Percentiles rank a stretch among this genome's conserved stretches.
Evolutionary conservation across 225 moss, liverwort and hornwort genomes (phyloP).

Genomic region (Marchantia polymorpha): DNA sequence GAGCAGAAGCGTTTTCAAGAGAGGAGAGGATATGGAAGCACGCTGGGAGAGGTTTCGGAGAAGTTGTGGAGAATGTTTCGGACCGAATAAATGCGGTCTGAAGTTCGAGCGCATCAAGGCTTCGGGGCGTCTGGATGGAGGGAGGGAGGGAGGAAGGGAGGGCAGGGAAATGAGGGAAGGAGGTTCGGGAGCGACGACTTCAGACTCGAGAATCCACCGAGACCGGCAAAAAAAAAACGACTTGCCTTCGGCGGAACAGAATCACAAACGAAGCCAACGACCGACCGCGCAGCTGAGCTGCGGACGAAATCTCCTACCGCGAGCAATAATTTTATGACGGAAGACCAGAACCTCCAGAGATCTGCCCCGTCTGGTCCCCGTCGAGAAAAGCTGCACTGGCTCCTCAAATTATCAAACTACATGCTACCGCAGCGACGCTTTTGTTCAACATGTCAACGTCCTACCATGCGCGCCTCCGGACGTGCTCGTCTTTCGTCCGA

Average conservation of each 20-base stretch:
- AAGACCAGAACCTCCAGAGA: not conserved
- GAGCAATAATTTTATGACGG: not conserved
- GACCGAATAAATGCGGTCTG: not conserved
- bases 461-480: not conserved
- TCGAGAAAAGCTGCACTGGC: not conserved
- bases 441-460: not conserved
- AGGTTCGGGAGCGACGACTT: not conserved
- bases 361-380: not conserved
- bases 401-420: not conserved
- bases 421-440: not conserved
- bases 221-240: not conserved
- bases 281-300: not conserved
- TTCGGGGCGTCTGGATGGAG: not conserved
- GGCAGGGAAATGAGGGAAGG: no score
- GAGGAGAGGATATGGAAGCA: not conserved
- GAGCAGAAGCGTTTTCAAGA: not conserved
- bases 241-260: slow-evolving; percentile 1
- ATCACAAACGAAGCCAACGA: not conserved
- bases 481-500: not conserved
- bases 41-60: not conserved
- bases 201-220: not conserved
- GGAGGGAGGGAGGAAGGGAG: not conserved
- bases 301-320: not conserved
- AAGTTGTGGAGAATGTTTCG: not conserved
- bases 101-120: not conserved